Evolutionary conservation across 768 basidiomycete genomes (phyloP).

Genomic region (Trametes punicea): DNA sequence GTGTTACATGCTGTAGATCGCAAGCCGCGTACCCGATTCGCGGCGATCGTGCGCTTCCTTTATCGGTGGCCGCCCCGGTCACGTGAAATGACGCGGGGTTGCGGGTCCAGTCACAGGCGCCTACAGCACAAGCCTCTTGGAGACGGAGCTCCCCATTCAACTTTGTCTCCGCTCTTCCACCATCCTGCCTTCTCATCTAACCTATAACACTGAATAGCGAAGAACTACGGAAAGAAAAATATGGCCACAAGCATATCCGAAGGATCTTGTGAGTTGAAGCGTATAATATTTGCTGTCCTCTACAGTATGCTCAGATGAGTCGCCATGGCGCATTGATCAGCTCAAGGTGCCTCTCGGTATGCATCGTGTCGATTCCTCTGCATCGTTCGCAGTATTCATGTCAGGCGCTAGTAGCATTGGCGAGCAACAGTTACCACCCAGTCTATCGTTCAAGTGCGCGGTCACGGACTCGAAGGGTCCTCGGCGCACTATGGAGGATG

Average conservation of each 20-base stretch:
- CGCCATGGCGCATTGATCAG: neutral
- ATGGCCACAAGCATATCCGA: neutral
- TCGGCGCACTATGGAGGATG: constrained; percentile 94
- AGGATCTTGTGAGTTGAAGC: neutral
- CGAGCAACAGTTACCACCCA: constrained; percentile 18
- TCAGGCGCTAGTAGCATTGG: neutral
- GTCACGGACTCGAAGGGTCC: constrained; percentile 86
- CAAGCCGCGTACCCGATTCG: too few relatives aligned
- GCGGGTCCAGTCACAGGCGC: neutral
- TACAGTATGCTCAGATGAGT: neutral
- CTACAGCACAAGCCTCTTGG: neutral
- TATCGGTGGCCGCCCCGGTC: neutral
- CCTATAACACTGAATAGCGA: too few relatives aligned
- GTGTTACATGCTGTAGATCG: too few relatives aligned
- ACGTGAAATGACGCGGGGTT: constrained; percentile 24
- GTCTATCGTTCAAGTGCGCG: constrained; percentile 40
- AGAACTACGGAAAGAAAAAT: neutral
- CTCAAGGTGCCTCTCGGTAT: constrained; percentile 6
- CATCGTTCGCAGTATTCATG: neutral
- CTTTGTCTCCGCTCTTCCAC: constrained; percentile 7
- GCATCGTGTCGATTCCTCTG: neutral
- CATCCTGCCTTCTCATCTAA: constrained; percentile 1
- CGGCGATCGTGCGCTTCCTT: neutral
- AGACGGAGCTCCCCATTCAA: constrained; percentile 3
- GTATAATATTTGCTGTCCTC: neutral